These are phyloP conservation scores for Vitis cinerea DNA, from an alignment of 164 flowering plant genomes.

Conservation along the genomic window DNA sequence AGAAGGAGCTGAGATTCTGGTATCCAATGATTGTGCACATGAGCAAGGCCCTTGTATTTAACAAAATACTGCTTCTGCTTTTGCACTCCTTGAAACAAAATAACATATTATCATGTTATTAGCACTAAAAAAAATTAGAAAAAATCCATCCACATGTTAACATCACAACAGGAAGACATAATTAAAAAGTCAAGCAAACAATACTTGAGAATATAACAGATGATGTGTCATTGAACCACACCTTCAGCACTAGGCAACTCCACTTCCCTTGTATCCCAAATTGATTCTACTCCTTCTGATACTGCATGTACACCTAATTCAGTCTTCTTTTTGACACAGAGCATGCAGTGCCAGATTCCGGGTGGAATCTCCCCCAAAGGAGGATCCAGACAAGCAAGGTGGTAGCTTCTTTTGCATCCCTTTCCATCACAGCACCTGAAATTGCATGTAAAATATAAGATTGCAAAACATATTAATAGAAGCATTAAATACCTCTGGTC, in stretches of 20 bases:
- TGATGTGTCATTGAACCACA: slow-evolving; percentile 12
- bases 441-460: not conserved
- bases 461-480: not conserved
- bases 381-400: slow-evolving; percentile 56
- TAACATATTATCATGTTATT: not conserved
- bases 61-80: slow-evolving; percentile 63
- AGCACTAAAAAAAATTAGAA: not conserved
- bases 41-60: slow-evolving; percentile 74
- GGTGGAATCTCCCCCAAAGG: slow-evolving; percentile 37
- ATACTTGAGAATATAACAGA: not conserved
- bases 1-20: slow-evolving; percentile 48
- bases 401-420: slow-evolving; percentile 51
- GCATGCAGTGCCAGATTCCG: slow-evolving; percentile 52
- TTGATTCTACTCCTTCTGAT: slow-evolving; percentile 61
- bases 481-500: not conserved
- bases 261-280: slow-evolving; percentile 59
- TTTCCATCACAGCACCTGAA: slow-evolving; percentile 60
- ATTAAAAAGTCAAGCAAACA: not conserved
- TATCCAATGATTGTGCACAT: slow-evolving; percentile 74
- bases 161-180: not conserved
- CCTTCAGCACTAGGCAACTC: slow-evolving; percentile 40
- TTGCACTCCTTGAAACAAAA: slow-evolving; percentile 34
- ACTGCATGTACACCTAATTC: slow-evolving; percentile 52
- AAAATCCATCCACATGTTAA: not conserved
- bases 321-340: slow-evolving; percentile 54